Evolutionary conservation across 306 rosid species (phyloP).

Genomic region (Vigna unguiculata): DNA sequence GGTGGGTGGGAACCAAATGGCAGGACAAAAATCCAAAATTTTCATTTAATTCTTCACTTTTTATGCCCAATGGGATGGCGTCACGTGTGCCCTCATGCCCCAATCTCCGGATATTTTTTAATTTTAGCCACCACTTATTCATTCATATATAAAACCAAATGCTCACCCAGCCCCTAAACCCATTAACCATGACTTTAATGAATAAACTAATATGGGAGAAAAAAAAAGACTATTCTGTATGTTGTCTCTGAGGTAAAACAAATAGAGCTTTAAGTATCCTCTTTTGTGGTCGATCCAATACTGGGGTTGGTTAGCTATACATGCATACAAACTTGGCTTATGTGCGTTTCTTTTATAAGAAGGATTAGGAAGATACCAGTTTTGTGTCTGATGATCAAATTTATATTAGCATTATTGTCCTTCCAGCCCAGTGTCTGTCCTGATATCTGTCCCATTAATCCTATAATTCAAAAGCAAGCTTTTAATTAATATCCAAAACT

Average conservation of each 20-base stretch:
- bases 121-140: slow-evolving; percentile 40
- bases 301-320: slow-evolving; percentile 32
- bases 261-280: slow-evolving; percentile 11
- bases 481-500: slow-evolving; percentile 43
- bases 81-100: slow-evolving; percentile 49
- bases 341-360: slow-evolving; percentile 29
- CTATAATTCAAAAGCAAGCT: slow-evolving; percentile 43
- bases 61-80: slow-evolving; percentile 51
- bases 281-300: neutral
- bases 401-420: slow-evolving; percentile 38
- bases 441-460: slow-evolving; percentile 52
- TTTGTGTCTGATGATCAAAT: slow-evolving; percentile 17
- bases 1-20: slow-evolving; percentile 66
- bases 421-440: slow-evolving; percentile 54
- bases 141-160: neutral
- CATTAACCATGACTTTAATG: slow-evolving; percentile 5
- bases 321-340: slow-evolving; percentile 27
- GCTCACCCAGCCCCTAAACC: neutral
- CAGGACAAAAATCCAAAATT: slow-evolving; percentile 58
- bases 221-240: neutral
- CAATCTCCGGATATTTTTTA: slow-evolving; percentile 37
- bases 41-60: slow-evolving; percentile 41
- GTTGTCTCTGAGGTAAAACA: neutral
- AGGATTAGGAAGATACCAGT: slow-evolving; percentile 21
- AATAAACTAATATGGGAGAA: neutral